Percentiles rank a stretch among this genome's conserved stretches.
Evolutionary conservation across 2,329 filamentous ascomycete genomes (phyloP).

Genomic region (Byssochlamys sp.): DNA sequence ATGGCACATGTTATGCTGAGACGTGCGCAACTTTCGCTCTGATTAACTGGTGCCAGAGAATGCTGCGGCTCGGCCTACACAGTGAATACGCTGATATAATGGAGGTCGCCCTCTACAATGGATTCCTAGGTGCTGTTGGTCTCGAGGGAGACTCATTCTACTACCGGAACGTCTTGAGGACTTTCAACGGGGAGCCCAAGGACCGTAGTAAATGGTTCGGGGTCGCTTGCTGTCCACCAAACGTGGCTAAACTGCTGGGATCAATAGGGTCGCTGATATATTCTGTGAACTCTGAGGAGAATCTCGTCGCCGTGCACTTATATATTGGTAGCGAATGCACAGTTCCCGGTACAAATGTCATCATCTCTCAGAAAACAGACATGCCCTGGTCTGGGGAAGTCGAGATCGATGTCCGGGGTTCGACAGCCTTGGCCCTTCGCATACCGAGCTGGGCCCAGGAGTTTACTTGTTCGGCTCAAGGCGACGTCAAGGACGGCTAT

Average conservation of each 20-base stretch:
- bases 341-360: slow-evolving; percentile 21
- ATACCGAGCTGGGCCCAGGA: slow-evolving; percentile 43
- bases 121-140: slow-evolving; percentile 49
- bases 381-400: slow-evolving; percentile 51
- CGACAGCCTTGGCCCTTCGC: slow-evolving; percentile 39
- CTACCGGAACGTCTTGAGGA: slow-evolving; percentile 53
- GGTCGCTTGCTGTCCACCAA: slow-evolving; percentile 52
- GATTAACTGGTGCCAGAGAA: not conserved
- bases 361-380: slow-evolving; percentile 42
- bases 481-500: slow-evolving; percentile 40
- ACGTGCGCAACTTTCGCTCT: slow-evolving; percentile 42
- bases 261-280: slow-evolving; percentile 45
- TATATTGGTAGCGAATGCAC: slow-evolving; percentile 25
- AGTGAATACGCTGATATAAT: slow-evolving; percentile 48
- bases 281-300: slow-evolving; percentile 26
- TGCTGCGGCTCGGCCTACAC: slow-evolving; percentile 30
- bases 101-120: slow-evolving; percentile 54
- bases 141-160: slow-evolving; percentile 49
- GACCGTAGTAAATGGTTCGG: slow-evolving; percentile 49
- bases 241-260: slow-evolving; percentile 47
- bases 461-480: not conserved
- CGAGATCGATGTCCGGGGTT: slow-evolving; percentile 32
- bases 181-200: slow-evolving; percentile 43
- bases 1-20: slow-evolving; percentile 54
- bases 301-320: slow-evolving; percentile 22